These are phyloP conservation scores for Tulasnella sp. DNA, from an alignment of 768 basidiomycete genomes.

Conservation along the genomic window DNA sequence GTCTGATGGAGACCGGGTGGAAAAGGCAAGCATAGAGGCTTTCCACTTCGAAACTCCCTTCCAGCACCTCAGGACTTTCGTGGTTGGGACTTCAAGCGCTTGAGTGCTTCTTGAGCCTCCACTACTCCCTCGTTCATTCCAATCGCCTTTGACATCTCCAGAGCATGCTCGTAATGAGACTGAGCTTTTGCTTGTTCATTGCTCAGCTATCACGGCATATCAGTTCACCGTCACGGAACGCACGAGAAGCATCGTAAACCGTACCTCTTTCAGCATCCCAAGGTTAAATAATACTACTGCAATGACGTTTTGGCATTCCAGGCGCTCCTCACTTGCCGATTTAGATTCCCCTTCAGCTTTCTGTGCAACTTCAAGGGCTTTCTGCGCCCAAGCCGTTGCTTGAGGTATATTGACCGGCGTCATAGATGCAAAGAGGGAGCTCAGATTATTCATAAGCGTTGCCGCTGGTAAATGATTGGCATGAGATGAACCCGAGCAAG, in stretches of 20 bases:
- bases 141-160: background rate
- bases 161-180: constrained; percentile 5
- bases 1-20: background rate
- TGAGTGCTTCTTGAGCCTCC: constrained; percentile 10
- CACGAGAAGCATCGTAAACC: background rate
- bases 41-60: background rate
- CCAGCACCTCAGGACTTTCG: background rate
- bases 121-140: constrained; percentile 10
- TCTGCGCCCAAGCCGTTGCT: constrained; percentile 29
- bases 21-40: background rate
- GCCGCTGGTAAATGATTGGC: background rate
- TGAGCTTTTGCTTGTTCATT: constrained; percentile 1
- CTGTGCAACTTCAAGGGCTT: constrained; percentile 25
- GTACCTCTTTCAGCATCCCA: constrained; percentile 29
- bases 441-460: constrained; percentile 30
- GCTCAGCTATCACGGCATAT: background rate
- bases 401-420: constrained; percentile 24
- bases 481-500: background rate
- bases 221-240: background rate
- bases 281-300: constrained; percentile 29
- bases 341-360: constrained; percentile 18
- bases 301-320: constrained; percentile 25
- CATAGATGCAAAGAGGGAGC: constrained; percentile 29
- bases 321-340: background rate
- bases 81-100: constrained; percentile 1